Evolutionary conservation across 148 eudicot genomes (phyloP).

Genomic region (Rhododendron williamsianum): DNA sequence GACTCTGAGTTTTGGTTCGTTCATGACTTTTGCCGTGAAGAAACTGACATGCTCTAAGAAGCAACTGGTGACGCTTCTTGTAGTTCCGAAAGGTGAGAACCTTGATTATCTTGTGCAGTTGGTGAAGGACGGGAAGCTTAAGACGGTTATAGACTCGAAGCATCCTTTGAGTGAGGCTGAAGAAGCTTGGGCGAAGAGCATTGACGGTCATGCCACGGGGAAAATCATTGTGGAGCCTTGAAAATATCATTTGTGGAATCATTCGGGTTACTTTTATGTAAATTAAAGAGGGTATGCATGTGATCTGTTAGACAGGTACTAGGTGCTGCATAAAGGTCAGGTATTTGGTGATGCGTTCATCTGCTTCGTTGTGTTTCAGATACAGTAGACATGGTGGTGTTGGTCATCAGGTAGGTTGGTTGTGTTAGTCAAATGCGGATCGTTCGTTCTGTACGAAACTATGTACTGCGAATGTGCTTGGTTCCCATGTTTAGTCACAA

Average conservation of each 20-base stretch:
- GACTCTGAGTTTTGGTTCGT: constrained; percentile 18
- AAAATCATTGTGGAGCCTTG: constrained; percentile 62
- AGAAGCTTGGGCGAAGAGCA: constrained; percentile 73
- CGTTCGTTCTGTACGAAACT: background rate
- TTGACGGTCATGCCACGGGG: constrained; percentile 77
- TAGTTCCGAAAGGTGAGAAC: constrained; percentile 36
- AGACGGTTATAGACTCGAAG: constrained; percentile 60
- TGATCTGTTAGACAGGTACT: background rate
- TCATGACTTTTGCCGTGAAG: constrained; percentile 51
- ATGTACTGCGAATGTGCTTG: background rate
- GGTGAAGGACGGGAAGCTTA: constrained; percentile 64
- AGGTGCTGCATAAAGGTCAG: background rate
- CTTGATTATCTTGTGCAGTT: constrained; percentile 52
- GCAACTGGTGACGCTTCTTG: constrained; percentile 45
- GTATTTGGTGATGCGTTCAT: background rate
- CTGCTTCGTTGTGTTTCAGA: background rate
- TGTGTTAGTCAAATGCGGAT: background rate
- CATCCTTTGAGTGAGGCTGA: constrained; percentile 54
- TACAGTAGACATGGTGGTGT: background rate
- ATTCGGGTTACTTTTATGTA: background rate
- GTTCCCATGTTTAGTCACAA: too few species aligned
- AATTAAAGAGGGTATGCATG: background rate
- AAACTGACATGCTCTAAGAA: constrained; percentile 39
- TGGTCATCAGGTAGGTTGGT: background rate
- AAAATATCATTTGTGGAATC: background rate